Evolutionary conservation across 257 asterid species (phyloP).

Genomic region (Solanum sparsipilum): DNA sequence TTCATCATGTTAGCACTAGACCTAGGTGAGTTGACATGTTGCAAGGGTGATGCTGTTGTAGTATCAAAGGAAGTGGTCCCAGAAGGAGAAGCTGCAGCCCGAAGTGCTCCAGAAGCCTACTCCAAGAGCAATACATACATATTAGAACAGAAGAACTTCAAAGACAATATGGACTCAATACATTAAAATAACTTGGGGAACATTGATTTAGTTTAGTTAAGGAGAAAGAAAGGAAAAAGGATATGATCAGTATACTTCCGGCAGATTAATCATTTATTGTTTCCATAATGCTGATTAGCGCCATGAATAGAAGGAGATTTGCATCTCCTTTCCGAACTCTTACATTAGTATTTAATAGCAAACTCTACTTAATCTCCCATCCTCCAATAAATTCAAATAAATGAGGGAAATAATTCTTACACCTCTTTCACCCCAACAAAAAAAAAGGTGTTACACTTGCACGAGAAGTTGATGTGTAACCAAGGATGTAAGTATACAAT

Average conservation of each 20-base stretch:
- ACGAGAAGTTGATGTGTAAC: background rate
- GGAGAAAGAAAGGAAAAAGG: background rate
- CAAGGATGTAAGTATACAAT: background rate
- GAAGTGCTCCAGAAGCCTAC: conserved; percentile 71
- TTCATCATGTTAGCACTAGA: conserved; percentile 84
- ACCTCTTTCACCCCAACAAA: background rate
- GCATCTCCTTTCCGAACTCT: background rate
- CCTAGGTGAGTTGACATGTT: conserved; percentile 88
- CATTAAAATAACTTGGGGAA: background rate
- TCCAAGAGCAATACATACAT: conserved; percentile 8
- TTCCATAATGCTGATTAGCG: background rate
- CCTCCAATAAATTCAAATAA: background rate
- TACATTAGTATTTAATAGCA: background rate
- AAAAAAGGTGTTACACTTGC: background rate
- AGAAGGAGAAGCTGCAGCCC: conserved; percentile 87
- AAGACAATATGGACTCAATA: background rate
- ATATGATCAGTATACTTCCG: background rate
- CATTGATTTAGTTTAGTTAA: background rate
- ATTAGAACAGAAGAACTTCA: background rate
- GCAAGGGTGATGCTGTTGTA: conserved; percentile 73
- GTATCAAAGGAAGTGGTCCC: conserved; percentile 63
- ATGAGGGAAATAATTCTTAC: background rate
- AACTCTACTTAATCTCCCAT: background rate
- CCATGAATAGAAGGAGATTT: background rate
- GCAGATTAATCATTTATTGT: background rate